Evolutionary conservation across 768 basidiomycete genomes (phyloP), one percentile per base, ranked within the genome.

Genomic region (Boletus rubroflammeus): DNA sequence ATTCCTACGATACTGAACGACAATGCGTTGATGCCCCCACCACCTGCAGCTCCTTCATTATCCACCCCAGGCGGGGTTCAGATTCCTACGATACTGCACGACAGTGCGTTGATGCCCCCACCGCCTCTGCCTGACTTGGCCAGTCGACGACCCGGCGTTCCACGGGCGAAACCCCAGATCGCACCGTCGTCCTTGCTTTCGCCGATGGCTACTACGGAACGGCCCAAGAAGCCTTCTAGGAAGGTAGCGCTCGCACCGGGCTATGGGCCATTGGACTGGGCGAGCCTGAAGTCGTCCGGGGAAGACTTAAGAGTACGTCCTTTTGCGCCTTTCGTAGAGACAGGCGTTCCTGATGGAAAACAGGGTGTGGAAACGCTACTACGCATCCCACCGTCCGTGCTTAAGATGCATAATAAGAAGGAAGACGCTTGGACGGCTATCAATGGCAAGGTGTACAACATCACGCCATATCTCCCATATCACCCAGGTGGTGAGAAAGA

Each of bases 401-500:
- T 95, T 38, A 90, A 90, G 64, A 66, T 77, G 63, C 96, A 99
- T 68, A 88, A 89, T 51, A 91, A 80, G 48, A 78, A 75, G 34
- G 86, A 87, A 38, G 95, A 99, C 70, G 94, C 93, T 0, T 99
- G 97, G 97, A 81, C 93, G 14, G 86, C 84, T 0, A 85, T 98
- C 74, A 83, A 86, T 61, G 94, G 93, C 51, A 94, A 90, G 67
- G 94, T 99, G 17, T 99, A 99, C 74, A 98, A 98, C 66, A 90
- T 99, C 47, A 94, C 93, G 3, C 82, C 90, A 0, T 99, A 97
- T 72, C 72, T 97, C 6, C 75, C 85, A 3, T 99, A 86, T 63
- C 96, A 98, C 71, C 96, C 96, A 1, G 96, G 96, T 6, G 96
- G 96, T 14, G 93, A 88, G 75, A 86, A 85, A 59, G 93, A 98